Percentiles rank a stretch among this genome's conserved stretches.
These are phyloP conservation scores for Nicotiana undulata DNA, from an alignment of 257 asterid species.

Conservation along the genomic window DNA sequence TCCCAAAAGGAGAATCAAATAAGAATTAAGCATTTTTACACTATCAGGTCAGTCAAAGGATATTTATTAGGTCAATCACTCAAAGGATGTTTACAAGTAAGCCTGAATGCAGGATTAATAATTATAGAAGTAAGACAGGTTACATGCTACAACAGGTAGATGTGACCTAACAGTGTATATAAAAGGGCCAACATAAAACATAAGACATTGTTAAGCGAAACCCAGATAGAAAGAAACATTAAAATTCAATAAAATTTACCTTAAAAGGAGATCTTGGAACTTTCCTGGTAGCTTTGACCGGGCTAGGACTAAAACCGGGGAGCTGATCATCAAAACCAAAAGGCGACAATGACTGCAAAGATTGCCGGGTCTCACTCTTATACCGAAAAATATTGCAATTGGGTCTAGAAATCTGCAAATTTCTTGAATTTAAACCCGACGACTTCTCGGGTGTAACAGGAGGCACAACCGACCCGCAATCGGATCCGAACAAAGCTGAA, in stretches of 20 bases:
- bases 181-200: not conserved
- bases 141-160: too few relatives aligned
- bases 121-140: too few relatives aligned
- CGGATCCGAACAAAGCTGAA: conserved; percentile 66
- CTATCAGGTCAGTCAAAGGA: too few relatives aligned
- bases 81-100: too few relatives aligned
- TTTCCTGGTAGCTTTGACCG: conserved; percentile 76
- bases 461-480: conserved; percentile 32
- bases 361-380: conserved; percentile 65
- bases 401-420: conserved; percentile 38
- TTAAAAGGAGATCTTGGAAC: conserved; percentile 81
- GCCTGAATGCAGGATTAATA: too few relatives aligned
- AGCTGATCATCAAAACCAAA: conserved; percentile 72
- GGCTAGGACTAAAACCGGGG: conserved; percentile 69
- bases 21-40: too few relatives aligned
- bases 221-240: not conserved
- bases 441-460: conserved; percentile 66
- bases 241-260: conserved; percentile 25
- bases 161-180: too few relatives aligned
- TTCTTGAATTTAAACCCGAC: conserved; percentile 22
- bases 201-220: not conserved
- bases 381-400: conserved; percentile 73
- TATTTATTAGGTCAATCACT: too few relatives aligned
- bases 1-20: too few relatives aligned
- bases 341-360: conserved; percentile 63